Evolutionary conservation across 1,284 basidiomycete genomes (phyloP), one percentile per base, ranked within the genome.

Genomic region (Phylloboletellus chloephorus): DNA sequence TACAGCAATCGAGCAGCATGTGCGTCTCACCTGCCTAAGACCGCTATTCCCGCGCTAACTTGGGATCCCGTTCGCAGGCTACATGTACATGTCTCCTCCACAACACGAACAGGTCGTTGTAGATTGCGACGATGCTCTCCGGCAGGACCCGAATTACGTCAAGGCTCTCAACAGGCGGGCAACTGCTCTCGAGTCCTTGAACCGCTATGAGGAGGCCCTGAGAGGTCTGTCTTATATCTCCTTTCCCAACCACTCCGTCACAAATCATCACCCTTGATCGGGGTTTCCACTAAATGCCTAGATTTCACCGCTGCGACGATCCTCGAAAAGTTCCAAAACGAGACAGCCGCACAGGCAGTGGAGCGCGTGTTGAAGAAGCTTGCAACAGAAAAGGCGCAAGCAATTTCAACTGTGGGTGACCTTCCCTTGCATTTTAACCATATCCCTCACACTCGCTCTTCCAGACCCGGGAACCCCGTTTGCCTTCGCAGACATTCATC

Each of bases 1-100:
- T 98, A 84, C 76, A 91, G 88, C 63, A 99, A 99, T 69, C 85
- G 96, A 44, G 95, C 95, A 31, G 96, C 96, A 46, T 97, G 94
- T 91, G 47, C 52, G 82, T 67, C 20, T 39, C 24, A 5, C 11
- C 30, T 30, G 7, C 24, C 23, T 19, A 7, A 9, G 2, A 7
- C 25, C 7, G 12, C 23, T 6, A 12, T 32, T 15, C 12, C 7
- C 5, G 25, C 20, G 3, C 42, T 56, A 30, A 57, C 31, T 1
- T n/a, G n/a, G n/a, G 26, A 10, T 28, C 7, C n/a, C n/a, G 3
- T 28, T 36, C 5, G 47, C 31, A 91, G 88, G 88, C 65, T 97
- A 94, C 67, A 81, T 94, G 65, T 94, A 97, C 72, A 80, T 94
- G 72, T 72, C 76, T 19, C 88, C 88, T 4, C 87, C 89, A 39